Conservation (phyloP, 805 yeast genomes). For the Lipomyces chichibuensis region DNA sequence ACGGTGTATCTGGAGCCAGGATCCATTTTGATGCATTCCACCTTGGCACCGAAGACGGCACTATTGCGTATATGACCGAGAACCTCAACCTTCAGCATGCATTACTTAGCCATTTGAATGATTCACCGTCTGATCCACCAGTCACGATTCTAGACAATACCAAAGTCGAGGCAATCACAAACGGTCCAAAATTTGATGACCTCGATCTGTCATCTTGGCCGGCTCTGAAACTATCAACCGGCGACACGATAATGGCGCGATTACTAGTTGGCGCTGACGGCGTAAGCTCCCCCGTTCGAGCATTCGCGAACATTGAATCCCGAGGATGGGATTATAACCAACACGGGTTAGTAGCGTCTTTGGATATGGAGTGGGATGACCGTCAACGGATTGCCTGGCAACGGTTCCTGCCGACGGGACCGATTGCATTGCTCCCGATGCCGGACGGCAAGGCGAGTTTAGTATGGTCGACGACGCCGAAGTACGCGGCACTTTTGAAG, state of each 20-base stretch:
- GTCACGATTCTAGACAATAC: conserved; percentile 62
- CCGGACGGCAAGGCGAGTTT: conserved; percentile 85
- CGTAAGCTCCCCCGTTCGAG: conserved; percentile 87
- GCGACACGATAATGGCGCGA: conserved; percentile 54
- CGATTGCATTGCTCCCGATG: conserved; percentile 86
- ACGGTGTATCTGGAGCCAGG: conserved; percentile 71
- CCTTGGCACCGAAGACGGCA: conserved; percentile 37
- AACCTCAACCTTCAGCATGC: conserved; percentile 81
- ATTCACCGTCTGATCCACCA: conserved; percentile 39
- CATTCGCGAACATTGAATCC: conserved; percentile 76
- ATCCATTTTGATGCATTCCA: conserved; percentile 70
- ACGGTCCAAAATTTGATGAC: conserved; percentile 36
- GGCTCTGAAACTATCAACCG: conserved; percentile 64
- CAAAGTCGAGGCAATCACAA: conserved; percentile 61
- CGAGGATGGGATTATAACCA: conserved; percentile 91
- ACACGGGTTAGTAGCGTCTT: conserved; percentile 91
- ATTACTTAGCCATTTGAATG: conserved; percentile 58
- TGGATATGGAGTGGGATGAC: conserved; percentile 73
- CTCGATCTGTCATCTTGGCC: conserved; percentile 66
- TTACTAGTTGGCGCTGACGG: conserved; percentile 85
- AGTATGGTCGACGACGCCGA: conserved; percentile 90
- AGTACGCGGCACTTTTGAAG: conserved; percentile 64
- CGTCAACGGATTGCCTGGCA: conserved; percentile 85
- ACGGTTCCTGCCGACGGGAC: conserved; percentile 87
- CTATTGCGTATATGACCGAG: conserved; percentile 84